A percentile compares a stretch with the other conserved stretches of the same genome.
Evolutionary conservation across 208 protist genomes (phyloP).

Genomic region (Leptomonas seymouri): DNA sequence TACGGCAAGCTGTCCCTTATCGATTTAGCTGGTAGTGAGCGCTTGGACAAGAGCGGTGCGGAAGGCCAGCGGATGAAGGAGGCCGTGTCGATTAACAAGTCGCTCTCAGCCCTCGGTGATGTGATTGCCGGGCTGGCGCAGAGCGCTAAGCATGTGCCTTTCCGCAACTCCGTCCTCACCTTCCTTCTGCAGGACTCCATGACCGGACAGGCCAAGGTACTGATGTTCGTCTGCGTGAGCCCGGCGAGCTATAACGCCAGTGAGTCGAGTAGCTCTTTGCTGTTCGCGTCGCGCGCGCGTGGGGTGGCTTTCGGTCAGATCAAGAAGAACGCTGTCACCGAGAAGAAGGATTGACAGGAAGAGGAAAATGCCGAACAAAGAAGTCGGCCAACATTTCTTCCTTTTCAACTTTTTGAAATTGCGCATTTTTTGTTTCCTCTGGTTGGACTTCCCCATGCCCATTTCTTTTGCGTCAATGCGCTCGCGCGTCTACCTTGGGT

Average conservation of each 20-base stretch:
- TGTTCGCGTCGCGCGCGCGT: constrained; percentile 91
- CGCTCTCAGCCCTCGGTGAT: constrained; percentile 88
- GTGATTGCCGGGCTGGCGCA: constrained; percentile 89
- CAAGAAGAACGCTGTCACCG: constrained; percentile 82
- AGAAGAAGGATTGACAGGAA: constrained; percentile 36
- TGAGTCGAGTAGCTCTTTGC: constrained; percentile 88
- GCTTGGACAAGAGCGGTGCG: constrained; percentile 88
- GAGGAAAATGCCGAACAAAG: neutral
- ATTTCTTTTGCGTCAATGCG: too few species aligned
- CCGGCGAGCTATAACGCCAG: constrained; percentile 93
- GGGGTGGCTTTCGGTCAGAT: constrained; percentile 87
- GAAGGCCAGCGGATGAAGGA: constrained; percentile 90
- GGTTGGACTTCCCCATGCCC: neutral
- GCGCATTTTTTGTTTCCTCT: neutral
- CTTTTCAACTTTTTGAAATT: neutral
- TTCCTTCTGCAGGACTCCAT: constrained; percentile 93
- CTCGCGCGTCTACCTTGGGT: neutral
- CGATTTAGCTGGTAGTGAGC: constrained; percentile 93
- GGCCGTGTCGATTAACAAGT: constrained; percentile 93
- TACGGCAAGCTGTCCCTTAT: constrained; percentile 94
- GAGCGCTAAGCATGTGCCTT: constrained; percentile 90
- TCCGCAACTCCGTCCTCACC: constrained; percentile 92
- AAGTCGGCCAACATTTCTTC: neutral
- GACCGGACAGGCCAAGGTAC: constrained; percentile 94
- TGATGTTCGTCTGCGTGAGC: constrained; percentile 96